phyloP scores from a whole-genome alignment of 306 rosid species.

The Urtica urens region DNA sequence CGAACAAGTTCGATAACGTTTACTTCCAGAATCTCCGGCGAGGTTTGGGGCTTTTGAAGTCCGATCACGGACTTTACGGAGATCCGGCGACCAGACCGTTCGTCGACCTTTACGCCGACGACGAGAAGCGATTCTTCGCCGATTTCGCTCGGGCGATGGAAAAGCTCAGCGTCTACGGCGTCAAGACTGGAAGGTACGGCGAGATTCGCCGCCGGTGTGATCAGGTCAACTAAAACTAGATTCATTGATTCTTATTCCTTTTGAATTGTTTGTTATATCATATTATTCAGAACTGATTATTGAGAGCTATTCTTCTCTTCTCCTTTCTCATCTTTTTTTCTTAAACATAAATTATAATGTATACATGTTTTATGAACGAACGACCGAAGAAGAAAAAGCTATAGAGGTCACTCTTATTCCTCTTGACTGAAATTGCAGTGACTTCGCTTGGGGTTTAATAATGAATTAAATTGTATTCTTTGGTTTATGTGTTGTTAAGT shows the following conservation, averaged over 20 bases:
- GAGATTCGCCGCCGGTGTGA: constrained; percentile 87
- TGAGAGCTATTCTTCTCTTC: background rate
- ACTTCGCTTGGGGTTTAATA: no score
- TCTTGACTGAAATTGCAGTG: no score
- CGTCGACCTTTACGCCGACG: constrained; percentile 42
- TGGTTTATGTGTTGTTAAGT: no score
- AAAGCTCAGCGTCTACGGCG: constrained; percentile 54
- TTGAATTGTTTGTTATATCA: no score
- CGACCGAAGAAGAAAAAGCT: no score
- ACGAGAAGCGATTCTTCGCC: constrained; percentile 39
- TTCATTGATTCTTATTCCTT: no score
- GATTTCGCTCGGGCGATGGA: constrained; percentile 59
- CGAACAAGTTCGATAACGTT: constrained; percentile 67
- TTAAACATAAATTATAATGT: constrained; percentile 7
- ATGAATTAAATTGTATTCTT: no score
- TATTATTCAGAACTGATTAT: no score
- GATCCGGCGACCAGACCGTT: constrained; percentile 45
- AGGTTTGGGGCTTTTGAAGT: constrained; percentile 61
- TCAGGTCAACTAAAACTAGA: constrained; percentile 54
- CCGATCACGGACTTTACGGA: constrained; percentile 50
- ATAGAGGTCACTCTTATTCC: no score
- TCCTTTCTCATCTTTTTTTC: background rate
- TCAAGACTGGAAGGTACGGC: constrained; percentile 53
- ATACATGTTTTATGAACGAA: constrained; percentile 17
- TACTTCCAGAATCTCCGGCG: constrained; percentile 67